A percentile compares a stretch with the other conserved stretches of the same genome.
phyloP scores from a whole-genome alignment of 192 early-diverging fungal species.

The Linnemannia schmuckeri region DNA sequence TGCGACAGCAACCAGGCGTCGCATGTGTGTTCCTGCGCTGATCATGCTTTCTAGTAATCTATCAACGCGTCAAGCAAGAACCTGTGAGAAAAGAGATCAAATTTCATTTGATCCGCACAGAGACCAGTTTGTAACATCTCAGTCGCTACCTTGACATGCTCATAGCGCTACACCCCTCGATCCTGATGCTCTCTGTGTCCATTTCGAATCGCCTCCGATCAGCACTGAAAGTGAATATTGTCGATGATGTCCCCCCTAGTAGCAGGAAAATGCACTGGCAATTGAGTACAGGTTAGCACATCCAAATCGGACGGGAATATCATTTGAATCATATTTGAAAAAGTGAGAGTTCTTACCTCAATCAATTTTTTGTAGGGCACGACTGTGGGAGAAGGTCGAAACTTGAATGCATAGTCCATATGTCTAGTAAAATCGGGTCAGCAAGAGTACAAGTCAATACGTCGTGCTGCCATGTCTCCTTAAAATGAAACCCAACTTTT shows the following conservation, averaged over 20 bases:
- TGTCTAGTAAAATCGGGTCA: slow-evolving; percentile 2
- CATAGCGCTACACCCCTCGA: slow-evolving; percentile 38
- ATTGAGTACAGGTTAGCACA: neutral
- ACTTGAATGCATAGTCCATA: slow-evolving; percentile 35
- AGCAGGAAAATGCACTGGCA: slow-evolving; percentile 26
- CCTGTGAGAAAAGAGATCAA: neutral
- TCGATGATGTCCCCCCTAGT: slow-evolving; percentile 31
- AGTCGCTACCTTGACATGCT: slow-evolving; percentile 21
- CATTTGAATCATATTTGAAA: neutral
- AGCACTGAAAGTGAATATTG: slow-evolving; percentile 26
- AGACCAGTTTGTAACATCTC: neutral
- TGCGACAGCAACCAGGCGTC: slow-evolving; percentile 40
- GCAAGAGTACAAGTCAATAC: neutral
- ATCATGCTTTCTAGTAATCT: slow-evolving; percentile 41
- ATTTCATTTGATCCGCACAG: neutral
- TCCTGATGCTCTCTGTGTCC: slow-evolving; percentile 14
- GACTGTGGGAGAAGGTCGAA: slow-evolving; percentile 1
- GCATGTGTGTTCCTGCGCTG: slow-evolving; percentile 41
- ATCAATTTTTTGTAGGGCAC: slow-evolving; percentile 14
- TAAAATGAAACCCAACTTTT: too few relatives aligned
- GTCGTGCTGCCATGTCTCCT: neutral
- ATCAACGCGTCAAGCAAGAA: neutral
- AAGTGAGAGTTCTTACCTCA: neutral
- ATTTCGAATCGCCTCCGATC: slow-evolving; percentile 20
- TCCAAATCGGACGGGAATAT: neutral